phyloP scores from a whole-genome alignment of 2,329 filamentous ascomycete genomes.

The Cladosporium sphaerospermum region DNA sequence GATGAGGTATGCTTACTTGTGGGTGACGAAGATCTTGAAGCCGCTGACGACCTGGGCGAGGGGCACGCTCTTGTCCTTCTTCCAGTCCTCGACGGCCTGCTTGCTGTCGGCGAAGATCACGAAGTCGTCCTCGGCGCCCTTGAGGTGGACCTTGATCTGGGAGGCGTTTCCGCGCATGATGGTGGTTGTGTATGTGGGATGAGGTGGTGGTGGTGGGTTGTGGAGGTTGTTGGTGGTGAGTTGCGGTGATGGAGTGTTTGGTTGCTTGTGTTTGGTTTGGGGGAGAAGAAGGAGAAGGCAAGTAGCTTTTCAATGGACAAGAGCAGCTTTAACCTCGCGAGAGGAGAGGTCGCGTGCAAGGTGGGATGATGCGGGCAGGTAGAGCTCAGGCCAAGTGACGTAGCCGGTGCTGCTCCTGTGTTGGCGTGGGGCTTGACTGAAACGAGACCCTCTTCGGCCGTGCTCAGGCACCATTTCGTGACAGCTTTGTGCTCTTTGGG shows the following conservation, averaged over 20 bases:
- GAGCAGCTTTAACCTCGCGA: slow-evolving; percentile 5
- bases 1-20: slow-evolving; percentile 58
- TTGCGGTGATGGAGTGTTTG: slow-evolving; percentile 1
- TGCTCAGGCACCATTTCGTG: slow-evolving; percentile 4
- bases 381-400: slow-evolving; percentile 7
- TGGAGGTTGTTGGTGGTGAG: not conserved
- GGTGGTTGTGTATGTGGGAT: slow-evolving; percentile 17
- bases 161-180: slow-evolving; percentile 57
- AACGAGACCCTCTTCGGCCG: not conserved
- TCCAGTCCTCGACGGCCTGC: slow-evolving; percentile 71
- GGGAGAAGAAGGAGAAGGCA: not conserved
- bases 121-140: slow-evolving; percentile 66
- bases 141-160: slow-evolving; percentile 77
- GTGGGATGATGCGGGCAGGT: slow-evolving; percentile 9
- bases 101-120: slow-evolving; percentile 58
- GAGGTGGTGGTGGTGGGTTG: slow-evolving; percentile 34
- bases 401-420: not conserved
- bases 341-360: slow-evolving; percentile 8
- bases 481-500: not conserved
- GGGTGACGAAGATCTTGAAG: slow-evolving; percentile 85
- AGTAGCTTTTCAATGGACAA: slow-evolving; percentile 6
- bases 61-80: slow-evolving; percentile 68
- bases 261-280: slow-evolving; percentile 3
- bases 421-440: not conserved
- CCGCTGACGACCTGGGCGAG: slow-evolving; percentile 78